phyloP scores from a whole-genome alignment of 2,329 filamentous ascomycete species.

The Cryphonectria radicalis region DNA sequence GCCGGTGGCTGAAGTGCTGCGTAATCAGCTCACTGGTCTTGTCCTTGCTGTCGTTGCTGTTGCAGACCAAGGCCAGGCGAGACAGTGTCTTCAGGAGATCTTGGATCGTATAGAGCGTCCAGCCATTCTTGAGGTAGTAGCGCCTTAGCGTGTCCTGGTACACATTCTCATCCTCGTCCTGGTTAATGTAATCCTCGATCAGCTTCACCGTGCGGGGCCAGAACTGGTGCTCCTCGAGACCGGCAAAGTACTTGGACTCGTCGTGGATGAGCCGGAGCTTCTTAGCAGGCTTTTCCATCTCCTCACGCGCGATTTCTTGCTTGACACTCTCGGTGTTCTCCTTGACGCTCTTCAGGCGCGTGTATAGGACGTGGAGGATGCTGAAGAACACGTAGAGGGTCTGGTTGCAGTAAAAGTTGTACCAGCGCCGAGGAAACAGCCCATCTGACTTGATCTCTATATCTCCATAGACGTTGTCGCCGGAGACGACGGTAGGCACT shows the following conservation, averaged over 20 bases:
- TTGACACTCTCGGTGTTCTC: slow-evolving; percentile 73
- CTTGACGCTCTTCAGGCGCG: slow-evolving; percentile 83
- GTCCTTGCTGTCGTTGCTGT: slow-evolving; percentile 85
- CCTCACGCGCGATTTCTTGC: slow-evolving; percentile 74
- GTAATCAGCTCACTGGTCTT: slow-evolving; percentile 90
- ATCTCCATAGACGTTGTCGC: slow-evolving; percentile 61
- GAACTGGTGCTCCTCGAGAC: slow-evolving; percentile 67
- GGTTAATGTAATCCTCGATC: slow-evolving; percentile 81
- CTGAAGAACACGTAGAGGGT: slow-evolving; percentile 94
- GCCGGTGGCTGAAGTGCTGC: slow-evolving; percentile 81
- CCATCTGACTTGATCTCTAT: slow-evolving; percentile 75
- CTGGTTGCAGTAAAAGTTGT: slow-evolving; percentile 90
- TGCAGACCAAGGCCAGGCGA: slow-evolving; percentile 80
- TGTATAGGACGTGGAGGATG: slow-evolving; percentile 89
- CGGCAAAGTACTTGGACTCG: slow-evolving; percentile 75
- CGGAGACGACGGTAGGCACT: slow-evolving; percentile 56
- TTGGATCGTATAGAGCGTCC: slow-evolving; percentile 91
- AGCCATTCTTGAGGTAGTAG: slow-evolving; percentile 89
- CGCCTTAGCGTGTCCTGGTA: slow-evolving; percentile 91
- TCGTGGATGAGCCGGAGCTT: slow-evolving; percentile 85
- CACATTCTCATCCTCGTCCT: slow-evolving; percentile 76
- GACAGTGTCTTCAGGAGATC: slow-evolving; percentile 83
- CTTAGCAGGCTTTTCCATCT: slow-evolving; percentile 77
- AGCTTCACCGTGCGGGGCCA: slow-evolving; percentile 85
- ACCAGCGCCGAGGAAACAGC: slow-evolving; percentile 77